A percentile compares a stretch with the other conserved stretches of the same genome.
These are phyloP conservation scores for Cryptosporidium andersoni DNA, from an alignment of 169 alveolate genomes.

Conservation along the genomic window DNA sequence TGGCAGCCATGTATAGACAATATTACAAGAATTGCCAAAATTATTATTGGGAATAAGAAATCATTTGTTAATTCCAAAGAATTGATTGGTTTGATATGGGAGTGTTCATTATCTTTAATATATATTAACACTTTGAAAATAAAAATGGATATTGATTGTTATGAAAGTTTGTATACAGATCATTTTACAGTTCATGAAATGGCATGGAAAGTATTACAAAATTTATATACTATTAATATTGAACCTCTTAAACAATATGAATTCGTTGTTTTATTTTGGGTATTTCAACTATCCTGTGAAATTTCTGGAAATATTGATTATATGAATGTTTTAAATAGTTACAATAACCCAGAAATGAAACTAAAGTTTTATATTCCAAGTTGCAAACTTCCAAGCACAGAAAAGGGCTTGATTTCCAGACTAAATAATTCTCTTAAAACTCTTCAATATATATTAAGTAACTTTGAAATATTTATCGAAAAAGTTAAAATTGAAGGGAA, in stretches of 20 bases:
- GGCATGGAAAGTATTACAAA: slow-evolving; percentile 37
- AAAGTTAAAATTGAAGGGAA: no score
- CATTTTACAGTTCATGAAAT: slow-evolving; percentile 5
- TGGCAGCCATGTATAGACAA: slow-evolving; percentile 51
- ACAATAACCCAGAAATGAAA: no score
- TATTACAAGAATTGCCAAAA: background rate
- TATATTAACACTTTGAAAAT: slow-evolving; percentile 4
- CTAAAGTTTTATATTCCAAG: no score
- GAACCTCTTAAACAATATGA: background rate
- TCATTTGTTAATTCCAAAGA: background rate
- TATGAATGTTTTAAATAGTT: background rate
- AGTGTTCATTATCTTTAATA: background rate
- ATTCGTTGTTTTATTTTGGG: slow-evolving; percentile 13
- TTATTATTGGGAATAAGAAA: background rate
- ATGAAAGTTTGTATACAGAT: slow-evolving; percentile 15
- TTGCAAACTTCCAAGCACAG: no score
- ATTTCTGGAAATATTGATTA: slow-evolving; percentile 31
- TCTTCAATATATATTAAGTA: no score
- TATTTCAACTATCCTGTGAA: slow-evolving; percentile 17
- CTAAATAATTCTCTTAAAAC: no score
- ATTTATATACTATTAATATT: background rate
- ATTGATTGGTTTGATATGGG: background rate
- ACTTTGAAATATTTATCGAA: no score
- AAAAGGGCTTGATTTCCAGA: no score
- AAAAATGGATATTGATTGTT: background rate